Evolutionary conservation across 2,329 filamentous ascomycete genomes (phyloP).

Genomic region (Nothophaeocryptopus gaeumannii): DNA sequence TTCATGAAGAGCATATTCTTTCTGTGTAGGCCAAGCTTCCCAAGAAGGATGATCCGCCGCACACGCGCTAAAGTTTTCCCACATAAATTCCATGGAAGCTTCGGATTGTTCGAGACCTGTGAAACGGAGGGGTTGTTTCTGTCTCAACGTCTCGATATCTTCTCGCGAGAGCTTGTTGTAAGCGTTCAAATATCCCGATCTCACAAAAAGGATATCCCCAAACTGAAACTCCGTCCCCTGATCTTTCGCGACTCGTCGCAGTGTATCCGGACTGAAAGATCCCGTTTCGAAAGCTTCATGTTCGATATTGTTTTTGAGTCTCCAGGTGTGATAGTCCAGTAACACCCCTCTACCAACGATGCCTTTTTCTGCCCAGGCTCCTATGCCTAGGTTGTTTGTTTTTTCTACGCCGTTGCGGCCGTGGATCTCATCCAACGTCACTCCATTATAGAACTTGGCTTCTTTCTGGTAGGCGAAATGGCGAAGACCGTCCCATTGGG

Average conservation of each 20-base stretch:
- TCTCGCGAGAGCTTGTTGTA: conserved; percentile 39
- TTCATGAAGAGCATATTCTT: conserved; percentile 43
- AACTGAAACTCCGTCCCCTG: conserved; percentile 55
- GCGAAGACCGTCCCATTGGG: conserved; percentile 52
- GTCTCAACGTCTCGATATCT: conserved; percentile 39
- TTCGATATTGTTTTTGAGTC: conserved; percentile 37
- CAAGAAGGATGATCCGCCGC: conserved; percentile 40
- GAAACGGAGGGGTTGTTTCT: conserved; percentile 44
- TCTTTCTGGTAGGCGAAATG: conserved; percentile 53
- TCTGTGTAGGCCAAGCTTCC: conserved; percentile 39
- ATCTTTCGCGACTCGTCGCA: conserved; percentile 44
- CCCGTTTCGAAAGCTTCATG: conserved; percentile 38
- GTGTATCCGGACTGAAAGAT: conserved; percentile 38
- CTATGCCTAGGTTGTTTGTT: conserved; percentile 45
- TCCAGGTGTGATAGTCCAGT: conserved; percentile 53
- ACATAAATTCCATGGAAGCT: conserved; percentile 43
- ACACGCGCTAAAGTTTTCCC: conserved; percentile 40
- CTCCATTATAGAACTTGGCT: conserved; percentile 36
- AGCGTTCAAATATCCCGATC: conserved; percentile 48
- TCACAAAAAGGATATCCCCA: conserved; percentile 54
- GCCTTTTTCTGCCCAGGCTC: conserved; percentile 51
- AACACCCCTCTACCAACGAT: conserved; percentile 57
- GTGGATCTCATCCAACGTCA: conserved; percentile 43
- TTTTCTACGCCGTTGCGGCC: conserved; percentile 32
- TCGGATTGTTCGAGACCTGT: conserved; percentile 50